Conservation (phyloP, 2,329 filamentous ascomycete genomes). For the Nigrograna mackinnonii region DNA sequence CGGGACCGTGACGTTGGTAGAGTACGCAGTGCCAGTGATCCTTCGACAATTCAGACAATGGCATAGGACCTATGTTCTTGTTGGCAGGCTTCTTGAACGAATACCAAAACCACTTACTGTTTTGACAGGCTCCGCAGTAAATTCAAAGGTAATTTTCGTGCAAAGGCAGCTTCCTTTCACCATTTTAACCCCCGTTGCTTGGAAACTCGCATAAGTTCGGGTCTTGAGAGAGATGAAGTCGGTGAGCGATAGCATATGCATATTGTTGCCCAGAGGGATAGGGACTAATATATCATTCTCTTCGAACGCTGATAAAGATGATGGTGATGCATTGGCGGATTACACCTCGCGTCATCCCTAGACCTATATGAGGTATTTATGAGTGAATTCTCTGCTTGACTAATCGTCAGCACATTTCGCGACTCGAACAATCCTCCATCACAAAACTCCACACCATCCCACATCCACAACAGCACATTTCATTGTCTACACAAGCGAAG, state of each 20-base stretch:
- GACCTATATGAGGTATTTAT: too few species aligned
- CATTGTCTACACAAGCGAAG: too few species aligned
- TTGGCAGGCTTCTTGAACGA: neutral
- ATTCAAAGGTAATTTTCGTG: constrained; percentile 39
- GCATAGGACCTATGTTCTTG: constrained; percentile 16
- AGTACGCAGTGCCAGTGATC: constrained; percentile 16
- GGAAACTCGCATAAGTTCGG: neutral
- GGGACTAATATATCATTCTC: too few species aligned
- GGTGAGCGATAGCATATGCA: constrained; percentile 11
- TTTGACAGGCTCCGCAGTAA: constrained; percentile 28
- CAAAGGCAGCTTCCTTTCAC: constrained; percentile 35
- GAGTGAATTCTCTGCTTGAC: too few species aligned
- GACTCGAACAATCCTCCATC: too few species aligned
- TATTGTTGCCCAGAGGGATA: too few species aligned
- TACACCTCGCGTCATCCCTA: too few species aligned
- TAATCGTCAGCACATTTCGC: too few species aligned
- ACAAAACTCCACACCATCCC: too few species aligned
- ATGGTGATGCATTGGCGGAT: too few species aligned
- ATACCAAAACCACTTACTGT: constrained; percentile 7
- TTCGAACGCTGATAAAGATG: too few species aligned
- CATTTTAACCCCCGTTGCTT: constrained; percentile 13
- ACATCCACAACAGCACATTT: too few species aligned
- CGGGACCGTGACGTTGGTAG: constrained; percentile 15
- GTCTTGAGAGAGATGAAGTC: constrained; percentile 10
- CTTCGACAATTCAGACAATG: constrained; percentile 17